Conservation (phyloP, 2,329 filamentous ascomycete genomes). For the Paraphaeosphaeria sporulosa region DNA sequence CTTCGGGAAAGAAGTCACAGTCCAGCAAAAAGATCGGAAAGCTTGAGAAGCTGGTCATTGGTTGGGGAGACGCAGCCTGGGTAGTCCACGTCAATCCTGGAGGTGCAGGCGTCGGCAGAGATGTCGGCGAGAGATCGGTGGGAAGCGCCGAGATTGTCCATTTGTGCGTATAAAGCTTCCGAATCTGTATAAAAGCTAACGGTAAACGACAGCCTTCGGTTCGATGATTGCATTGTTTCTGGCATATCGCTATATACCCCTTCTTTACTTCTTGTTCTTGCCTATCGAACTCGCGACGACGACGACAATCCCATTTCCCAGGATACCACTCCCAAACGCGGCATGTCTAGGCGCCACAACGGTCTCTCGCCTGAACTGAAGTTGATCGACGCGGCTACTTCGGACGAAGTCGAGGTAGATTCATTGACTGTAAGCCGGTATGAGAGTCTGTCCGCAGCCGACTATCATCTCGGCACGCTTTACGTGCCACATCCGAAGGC, state of each 20-base stretch:
- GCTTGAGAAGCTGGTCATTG: slow-evolving; percentile 82
- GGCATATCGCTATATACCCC: slow-evolving; percentile 96
- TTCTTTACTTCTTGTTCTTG: slow-evolving; percentile 87
- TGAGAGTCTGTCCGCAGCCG: slow-evolving; percentile 82
- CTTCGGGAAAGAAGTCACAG: slow-evolving; percentile 48
- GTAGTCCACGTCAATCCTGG: slow-evolving; percentile 89
- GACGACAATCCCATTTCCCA: slow-evolving; percentile 67
- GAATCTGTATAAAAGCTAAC: slow-evolving; percentile 37
- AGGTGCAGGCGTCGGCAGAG: slow-evolving; percentile 69
- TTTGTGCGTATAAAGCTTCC: slow-evolving; percentile 67
- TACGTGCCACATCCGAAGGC: slow-evolving; percentile 75
- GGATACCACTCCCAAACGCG: slow-evolving; percentile 67
- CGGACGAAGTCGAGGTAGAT: slow-evolving; percentile 85
- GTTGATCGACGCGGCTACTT: slow-evolving; percentile 86
- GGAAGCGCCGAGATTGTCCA: slow-evolving; percentile 90
- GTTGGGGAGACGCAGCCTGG: slow-evolving; percentile 97
- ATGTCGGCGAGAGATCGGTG: slow-evolving; percentile 73
- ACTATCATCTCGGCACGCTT: slow-evolving; percentile 88
- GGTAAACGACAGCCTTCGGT: slow-evolving; percentile 72
- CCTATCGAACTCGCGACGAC: slow-evolving; percentile 80
- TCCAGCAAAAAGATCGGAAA: slow-evolving; percentile 42
- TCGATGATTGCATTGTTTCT: slow-evolving; percentile 93
- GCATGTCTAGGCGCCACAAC: slow-evolving; percentile 75
- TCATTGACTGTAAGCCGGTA: slow-evolving; percentile 85
- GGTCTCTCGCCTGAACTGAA: slow-evolving; percentile 87